phyloP scores from a whole-genome alignment of 2,329 filamentous ascomycete species.

The Pseudocercospora pini-densiflorae region DNA sequence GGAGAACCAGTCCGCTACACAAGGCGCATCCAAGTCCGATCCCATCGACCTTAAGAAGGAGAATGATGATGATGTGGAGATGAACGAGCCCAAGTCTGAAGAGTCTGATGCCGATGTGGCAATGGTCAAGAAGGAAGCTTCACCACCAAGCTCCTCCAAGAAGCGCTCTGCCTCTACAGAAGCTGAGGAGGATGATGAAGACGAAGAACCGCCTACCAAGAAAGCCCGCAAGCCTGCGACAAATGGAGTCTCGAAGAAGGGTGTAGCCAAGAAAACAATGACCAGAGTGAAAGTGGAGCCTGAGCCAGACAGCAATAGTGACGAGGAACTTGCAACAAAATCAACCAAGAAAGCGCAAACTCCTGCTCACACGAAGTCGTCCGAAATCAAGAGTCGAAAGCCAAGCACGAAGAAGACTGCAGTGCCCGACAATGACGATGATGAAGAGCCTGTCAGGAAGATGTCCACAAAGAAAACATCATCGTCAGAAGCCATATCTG shows the following conservation, averaged over 20 bases:
- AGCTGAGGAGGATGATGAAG: conserved; percentile 33
- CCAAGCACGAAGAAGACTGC: conserved; percentile 16
- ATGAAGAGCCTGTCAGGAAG: conserved; percentile 23
- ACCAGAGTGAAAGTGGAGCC: conserved; percentile 20
- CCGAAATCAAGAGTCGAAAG: conserved; percentile 20
- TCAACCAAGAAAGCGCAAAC: conserved; percentile 11
- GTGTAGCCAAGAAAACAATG: conserved; percentile 28
- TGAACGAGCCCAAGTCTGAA: conserved; percentile 30
- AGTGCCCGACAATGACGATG: conserved; percentile 20
- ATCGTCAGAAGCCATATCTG: conserved; percentile 3
- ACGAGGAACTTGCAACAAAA: conserved; percentile 20
- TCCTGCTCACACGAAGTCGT: neutral
- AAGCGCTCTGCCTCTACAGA: conserved; percentile 34
- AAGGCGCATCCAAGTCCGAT: conserved; percentile 23
- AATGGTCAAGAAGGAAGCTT: conserved; percentile 26
- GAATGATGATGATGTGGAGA: conserved; percentile 39
- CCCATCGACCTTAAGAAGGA: conserved; percentile 31
- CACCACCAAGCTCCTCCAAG: conserved; percentile 30
- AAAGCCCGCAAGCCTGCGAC: conserved; percentile 36
- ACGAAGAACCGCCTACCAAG: conserved; percentile 43
- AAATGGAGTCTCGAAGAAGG: conserved; percentile 33
- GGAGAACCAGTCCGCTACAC: conserved; percentile 7
- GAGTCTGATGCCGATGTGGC: conserved; percentile 30
- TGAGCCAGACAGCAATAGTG: conserved; percentile 2
- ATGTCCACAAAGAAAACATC: conserved; percentile 14